Conservation (phyloP, 2,329 filamentous ascomycete species). For the Epichloe aotearoae region DNA sequence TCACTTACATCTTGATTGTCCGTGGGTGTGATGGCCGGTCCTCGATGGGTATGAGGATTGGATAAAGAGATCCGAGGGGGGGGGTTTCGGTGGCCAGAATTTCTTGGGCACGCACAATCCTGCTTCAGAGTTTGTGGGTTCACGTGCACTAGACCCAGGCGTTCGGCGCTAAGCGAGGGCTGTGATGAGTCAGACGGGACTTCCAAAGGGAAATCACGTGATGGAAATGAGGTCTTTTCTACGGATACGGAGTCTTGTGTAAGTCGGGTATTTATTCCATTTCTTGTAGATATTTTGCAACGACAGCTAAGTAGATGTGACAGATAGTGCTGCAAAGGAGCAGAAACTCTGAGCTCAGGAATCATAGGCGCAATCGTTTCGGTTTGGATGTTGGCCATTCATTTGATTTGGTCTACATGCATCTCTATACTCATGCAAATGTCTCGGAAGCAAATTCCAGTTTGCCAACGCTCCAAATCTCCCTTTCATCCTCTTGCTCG, state of each 20-base stretch:
- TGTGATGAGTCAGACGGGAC: slow-evolving; percentile 17
- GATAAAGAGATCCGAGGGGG: slow-evolving; percentile 24
- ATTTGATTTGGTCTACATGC: background rate
- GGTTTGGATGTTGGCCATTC: background rate
- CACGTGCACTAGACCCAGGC: slow-evolving; percentile 22
- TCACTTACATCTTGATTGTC: slow-evolving; percentile 33
- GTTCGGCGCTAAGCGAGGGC: slow-evolving; percentile 27
- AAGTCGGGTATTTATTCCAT: background rate
- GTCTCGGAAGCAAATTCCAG: slow-evolving; percentile 61
- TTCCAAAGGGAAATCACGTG: slow-evolving; percentile 8
- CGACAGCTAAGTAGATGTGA: no score
- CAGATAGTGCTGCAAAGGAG: background rate
- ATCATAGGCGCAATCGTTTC: background rate
- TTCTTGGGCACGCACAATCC: slow-evolving; percentile 25
- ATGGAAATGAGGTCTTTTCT: background rate
- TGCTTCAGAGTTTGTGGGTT: slow-evolving; percentile 28
- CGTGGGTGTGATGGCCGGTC: slow-evolving; percentile 28
- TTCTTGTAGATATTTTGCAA: background rate
- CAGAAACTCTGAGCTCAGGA: background rate
- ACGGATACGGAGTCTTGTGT: background rate
- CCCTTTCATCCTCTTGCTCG: slow-evolving; percentile 85
- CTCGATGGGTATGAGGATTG: slow-evolving; percentile 23
- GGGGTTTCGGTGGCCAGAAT: slow-evolving; percentile 27
- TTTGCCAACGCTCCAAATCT: slow-evolving; percentile 91
- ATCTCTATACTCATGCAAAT: slow-evolving; percentile 24